Base-by-base conservation (phyloP, 2,329 filamentous ascomycete genomes). In the Sporothrix mexicana region DNA sequence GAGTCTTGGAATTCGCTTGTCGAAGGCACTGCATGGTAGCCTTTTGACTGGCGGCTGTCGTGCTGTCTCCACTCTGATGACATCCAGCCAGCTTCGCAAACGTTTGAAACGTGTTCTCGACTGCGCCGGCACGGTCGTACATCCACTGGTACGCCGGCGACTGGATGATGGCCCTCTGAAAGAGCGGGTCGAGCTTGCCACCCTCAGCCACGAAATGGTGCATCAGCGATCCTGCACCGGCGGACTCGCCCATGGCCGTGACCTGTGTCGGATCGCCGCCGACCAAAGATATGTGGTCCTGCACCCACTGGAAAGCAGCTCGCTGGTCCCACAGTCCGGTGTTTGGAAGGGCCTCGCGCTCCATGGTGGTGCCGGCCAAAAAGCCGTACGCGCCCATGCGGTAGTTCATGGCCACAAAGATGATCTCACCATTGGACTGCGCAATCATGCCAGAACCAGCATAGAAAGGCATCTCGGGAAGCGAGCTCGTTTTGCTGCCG, bases 161-260 rank as follows among this genome's bases (percentile, higher is more conserved):
- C 69, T 81, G 79, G 8, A 81, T 69, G 36, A 82, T 78, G 61
- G 78, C 80, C 10, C 74, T 76, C 5, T 70, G 77, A 87, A 87
- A 1, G n/a, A 84, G 77, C 1, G 85, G 84, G 62, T 85, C 80
- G 17, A 80, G 77, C 5, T 77, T 79, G 1, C 85, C 85, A 1
- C 83, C 82, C 30, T 83, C 77, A 0, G 82, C 81, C n/a, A 84
- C 81, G 9, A 87, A 78, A 69, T 87, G 85, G 71, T 87, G 84
- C 67, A 86, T 75, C 69, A 88, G 83, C 4, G 84, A 86, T 0
- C 83, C 82, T 1, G 84, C 86, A 1, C 86, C 86, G 0, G 86
- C 85, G 9, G 83, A 86, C 75, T 87, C 83, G 2, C 85, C 86
- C 80, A 84, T 84, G 4, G 84, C 84, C 0, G 83, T 86, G 6